Conservation (phyloP, 2,329 filamentous ascomycete genomes). For the Aureobasidium subglaciale region DNA sequence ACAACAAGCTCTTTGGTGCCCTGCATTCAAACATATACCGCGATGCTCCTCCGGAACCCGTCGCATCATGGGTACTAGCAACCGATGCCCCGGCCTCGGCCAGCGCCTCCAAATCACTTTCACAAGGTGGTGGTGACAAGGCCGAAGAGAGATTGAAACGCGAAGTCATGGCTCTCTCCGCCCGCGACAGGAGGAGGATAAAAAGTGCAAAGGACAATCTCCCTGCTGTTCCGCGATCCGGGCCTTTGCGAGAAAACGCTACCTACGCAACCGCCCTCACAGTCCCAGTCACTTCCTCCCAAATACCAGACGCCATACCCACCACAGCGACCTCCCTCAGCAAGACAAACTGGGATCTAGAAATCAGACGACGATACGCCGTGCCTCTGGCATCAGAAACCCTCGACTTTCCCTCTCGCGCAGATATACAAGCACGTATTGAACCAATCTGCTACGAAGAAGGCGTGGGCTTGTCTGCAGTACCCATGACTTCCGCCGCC, state of each 20-base stretch:
- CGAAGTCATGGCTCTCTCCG: constrained; percentile 56
- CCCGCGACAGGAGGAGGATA: constrained; percentile 51
- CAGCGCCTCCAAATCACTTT: constrained; percentile 20
- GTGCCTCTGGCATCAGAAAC: constrained; percentile 55
- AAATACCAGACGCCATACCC: constrained; percentile 11
- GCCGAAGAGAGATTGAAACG: constrained; percentile 56
- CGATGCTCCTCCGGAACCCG: constrained; percentile 52
- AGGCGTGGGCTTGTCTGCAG: constrained; percentile 34
- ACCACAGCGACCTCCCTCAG: constrained; percentile 16
- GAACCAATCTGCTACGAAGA: constrained; percentile 61
- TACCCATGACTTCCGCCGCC: constrained; percentile 17
- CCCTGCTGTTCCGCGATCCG: not conserved
- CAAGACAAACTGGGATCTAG: constrained; percentile 53
- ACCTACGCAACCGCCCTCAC: constrained; percentile 13
- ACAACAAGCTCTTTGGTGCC: constrained; percentile 55
- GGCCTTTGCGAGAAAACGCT: constrained; percentile 3
- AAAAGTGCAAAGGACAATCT: constrained; percentile 25
- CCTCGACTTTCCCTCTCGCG: constrained; percentile 54
- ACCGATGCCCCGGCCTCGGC: constrained; percentile 73
- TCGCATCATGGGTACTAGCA: constrained; percentile 58
- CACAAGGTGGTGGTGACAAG: constrained; percentile 46
- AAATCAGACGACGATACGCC: constrained; percentile 58
- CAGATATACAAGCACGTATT: constrained; percentile 52
- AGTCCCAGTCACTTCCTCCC: constrained; percentile 5
- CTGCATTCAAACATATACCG: constrained; percentile 53